Conservation (phyloP, 768 basidiomycete genomes). For the Suillus placidus region DNA sequence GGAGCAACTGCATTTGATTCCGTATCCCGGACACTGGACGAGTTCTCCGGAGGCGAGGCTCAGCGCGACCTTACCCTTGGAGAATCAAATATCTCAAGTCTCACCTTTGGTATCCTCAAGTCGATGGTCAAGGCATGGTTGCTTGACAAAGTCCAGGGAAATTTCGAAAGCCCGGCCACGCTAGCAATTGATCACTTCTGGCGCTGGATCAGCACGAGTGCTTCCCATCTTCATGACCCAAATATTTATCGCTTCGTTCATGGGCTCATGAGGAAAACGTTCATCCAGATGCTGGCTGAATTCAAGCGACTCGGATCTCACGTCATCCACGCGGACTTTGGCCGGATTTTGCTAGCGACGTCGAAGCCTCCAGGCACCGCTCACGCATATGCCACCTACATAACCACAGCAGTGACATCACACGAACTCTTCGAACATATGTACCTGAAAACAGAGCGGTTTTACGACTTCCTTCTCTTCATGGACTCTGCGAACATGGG, state of each 20-base stretch:
- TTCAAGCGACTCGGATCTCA: conserved; percentile 94
- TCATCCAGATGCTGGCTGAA: conserved; percentile 95
- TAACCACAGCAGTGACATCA: conserved; percentile 89
- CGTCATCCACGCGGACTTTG: conserved; percentile 93
- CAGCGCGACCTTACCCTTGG: conserved; percentile 79
- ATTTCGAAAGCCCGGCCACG: conserved; percentile 65
- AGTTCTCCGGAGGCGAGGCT: conserved; percentile 70
- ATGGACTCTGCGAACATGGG: conserved; percentile 96
- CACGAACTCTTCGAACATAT: conserved; percentile 96
- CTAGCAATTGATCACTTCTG: conserved; percentile 92
- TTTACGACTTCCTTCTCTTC: conserved; percentile 93
- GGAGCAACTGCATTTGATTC: conserved; percentile 95
- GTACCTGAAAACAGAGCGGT: conserved; percentile 81
- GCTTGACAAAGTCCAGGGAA: conserved; percentile 76
- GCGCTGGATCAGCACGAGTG: conserved; percentile 91
- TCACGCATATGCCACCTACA: conserved; percentile 93
- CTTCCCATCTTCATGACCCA: conserved; percentile 88
- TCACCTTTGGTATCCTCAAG: conserved; percentile 84
- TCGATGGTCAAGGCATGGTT: conserved; percentile 91
- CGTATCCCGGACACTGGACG: conserved; percentile 85
- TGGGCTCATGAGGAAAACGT: conserved; percentile 96
- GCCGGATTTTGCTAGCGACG: conserved; percentile 86
- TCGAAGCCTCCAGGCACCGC: conserved; percentile 96
- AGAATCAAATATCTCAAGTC: conserved; percentile 84
- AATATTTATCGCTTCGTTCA: conserved; percentile 92